Evolutionary conservation across 495 filamentous ascomycete genomes (phyloP), one percentile per base, ranked within the genome.

Genomic region (Hyaloscypha hepaticicola): DNA sequence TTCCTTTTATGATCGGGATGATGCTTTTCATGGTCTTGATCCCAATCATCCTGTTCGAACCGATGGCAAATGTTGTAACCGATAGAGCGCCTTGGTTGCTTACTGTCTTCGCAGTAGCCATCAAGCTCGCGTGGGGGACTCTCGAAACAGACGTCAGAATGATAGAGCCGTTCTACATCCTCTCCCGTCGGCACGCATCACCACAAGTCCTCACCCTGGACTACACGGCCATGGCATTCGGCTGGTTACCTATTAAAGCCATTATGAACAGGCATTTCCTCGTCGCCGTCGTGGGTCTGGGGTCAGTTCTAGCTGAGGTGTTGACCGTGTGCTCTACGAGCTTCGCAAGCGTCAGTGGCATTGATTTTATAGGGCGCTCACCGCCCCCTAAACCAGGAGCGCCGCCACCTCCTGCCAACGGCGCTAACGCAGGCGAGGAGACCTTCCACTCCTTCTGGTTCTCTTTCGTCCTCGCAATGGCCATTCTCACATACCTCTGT

Each of bases 111-210:
- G 85, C 88, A 1, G 85, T 89, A 14, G 72, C 79, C 41, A 81
- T 90, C 72, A 90, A 90, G 72, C 77, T 90, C 24, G 70, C 80
- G 56, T 92, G 87, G 88, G 78, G 79, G 55, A 84, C 85, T 22
- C 78, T 92, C n/a, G 89, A 92, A 64, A 87, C 81, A 56, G 83
- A 86, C 58, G 78, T 92, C 52, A 83, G 89, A 58, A 87, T 92
- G 82, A 82, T 90, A 65, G 88, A 92, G 71, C 89, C 89, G 5
- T 92, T 88, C 69, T 90, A 87, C 74, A 82, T 88, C 66, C 80
- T 92, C 11, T 85, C 82, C 4, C 74, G 77, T 33, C 82, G 89
- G 1, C 82, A 88, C 66, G 87, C 88, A 2, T 83, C 82, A 0
- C 77, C 86, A 19, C 80, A 79, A 45, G 86, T 83, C 24, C 79